Evolutionary conservation across 2,329 filamentous ascomycete species (phyloP), one percentile per base, ranked within the genome.

Genomic region (Fusarium longipes): DNA sequence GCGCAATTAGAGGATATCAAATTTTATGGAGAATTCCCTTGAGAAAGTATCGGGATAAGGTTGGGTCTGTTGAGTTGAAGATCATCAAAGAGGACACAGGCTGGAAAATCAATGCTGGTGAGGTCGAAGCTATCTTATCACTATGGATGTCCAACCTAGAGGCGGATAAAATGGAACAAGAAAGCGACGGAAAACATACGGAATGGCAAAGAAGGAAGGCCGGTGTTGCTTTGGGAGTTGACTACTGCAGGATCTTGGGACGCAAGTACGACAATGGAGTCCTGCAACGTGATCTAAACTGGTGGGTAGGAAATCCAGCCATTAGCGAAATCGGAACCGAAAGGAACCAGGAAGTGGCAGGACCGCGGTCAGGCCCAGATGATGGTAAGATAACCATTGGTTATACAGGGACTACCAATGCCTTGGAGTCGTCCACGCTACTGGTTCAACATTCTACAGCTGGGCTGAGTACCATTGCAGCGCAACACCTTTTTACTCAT

Each of bases 141-240:
- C n/a, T 50, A 1, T 50, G 44, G 52, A 33, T 55, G 35, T 33
- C 52, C 1, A 3, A 49, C 0, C 17, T 55, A 5, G 52, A 55
- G 0, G 20, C 17, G 1, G 14, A 24, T 0, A 33, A 32, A 2
- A 15, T 5, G 2, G 6, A 6, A 6, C 3, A 18, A 20, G 7
- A 3, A 1, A n/a, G 10, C 2, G 6, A 40, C 1, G 12, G 25
- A 3, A 30, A 39, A 14, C 3, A 33, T 1, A 6, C 6, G 2
- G 42, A 49, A 4, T 49, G 52, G 43, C 27, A 39, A 14, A 17
- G 52, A 20, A 14, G 18, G 1, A 48, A 25, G 22, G 17, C n/a
- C n/a, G 52, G 27, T 10, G 3, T n/a, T 12, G 14, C 52, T 1
- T 4, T 50, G 6, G 35, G 20, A 4, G 27, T 49, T 11, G 35